phyloP scores from a whole-genome alignment of 1,284 basidiomycete species.

The Ceratobasidium sp. region DNA sequence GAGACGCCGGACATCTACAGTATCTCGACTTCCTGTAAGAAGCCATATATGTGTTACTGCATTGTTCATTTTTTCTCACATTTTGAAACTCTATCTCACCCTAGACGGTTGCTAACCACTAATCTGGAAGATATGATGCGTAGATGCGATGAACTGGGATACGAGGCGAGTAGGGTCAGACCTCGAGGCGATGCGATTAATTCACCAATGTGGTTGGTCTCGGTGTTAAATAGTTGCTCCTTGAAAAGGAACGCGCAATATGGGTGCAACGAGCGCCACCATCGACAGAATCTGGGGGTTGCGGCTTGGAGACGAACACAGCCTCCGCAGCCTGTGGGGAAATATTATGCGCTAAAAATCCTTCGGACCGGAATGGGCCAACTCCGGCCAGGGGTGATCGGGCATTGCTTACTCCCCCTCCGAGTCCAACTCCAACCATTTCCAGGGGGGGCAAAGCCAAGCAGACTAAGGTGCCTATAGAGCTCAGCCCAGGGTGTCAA shows the following conservation, averaged over 20 bases:
- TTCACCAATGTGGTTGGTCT: slow-evolving; percentile 1
- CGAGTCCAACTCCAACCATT: slow-evolving; percentile 16
- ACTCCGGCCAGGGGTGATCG: slow-evolving; percentile 9
- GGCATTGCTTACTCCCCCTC: slow-evolving; percentile 33
- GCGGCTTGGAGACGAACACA: slow-evolving; percentile 17
- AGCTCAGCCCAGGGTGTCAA: neutral
- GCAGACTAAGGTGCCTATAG: neutral
- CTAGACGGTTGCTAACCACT: slow-evolving; percentile 24
- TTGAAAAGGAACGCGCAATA: slow-evolving; percentile 28
- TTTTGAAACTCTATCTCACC: neutral
- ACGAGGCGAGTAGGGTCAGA: slow-evolving; percentile 9
- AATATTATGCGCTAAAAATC: neutral
- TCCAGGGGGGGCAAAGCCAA: neutral
- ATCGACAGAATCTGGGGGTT: neutral
- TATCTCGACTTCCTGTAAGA: slow-evolving; percentile 36
- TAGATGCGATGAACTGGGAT: slow-evolving; percentile 37
- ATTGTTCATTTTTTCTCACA: slow-evolving; percentile 4
- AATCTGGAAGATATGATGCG: slow-evolving; percentile 28
- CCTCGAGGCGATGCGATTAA: neutral
- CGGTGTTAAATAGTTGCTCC: slow-evolving; percentile 12
- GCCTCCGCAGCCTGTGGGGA: neutral
- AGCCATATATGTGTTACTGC: neutral
- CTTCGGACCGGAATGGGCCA: neutral
- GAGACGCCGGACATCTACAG: slow-evolving; percentile 32
- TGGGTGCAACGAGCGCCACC: slow-evolving; percentile 27